Conservation (phyloP, 139 green algal genomes). For the Chlorella sorokiniana region DNA sequence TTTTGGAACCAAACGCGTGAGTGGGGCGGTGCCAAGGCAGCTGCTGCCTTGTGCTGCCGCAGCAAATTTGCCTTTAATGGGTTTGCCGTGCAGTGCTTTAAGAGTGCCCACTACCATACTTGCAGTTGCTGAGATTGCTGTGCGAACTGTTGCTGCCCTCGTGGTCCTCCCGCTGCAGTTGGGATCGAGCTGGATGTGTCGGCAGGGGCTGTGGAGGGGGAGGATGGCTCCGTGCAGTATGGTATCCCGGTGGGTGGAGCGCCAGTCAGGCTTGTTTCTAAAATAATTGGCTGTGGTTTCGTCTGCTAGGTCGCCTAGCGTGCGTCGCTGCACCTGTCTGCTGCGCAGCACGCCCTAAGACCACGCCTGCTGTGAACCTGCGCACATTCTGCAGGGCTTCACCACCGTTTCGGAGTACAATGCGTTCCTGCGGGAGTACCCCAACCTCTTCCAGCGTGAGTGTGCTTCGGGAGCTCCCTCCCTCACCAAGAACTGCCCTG, state of each 20-base stretch:
- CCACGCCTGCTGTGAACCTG: not conserved
- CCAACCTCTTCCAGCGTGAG: conserved; percentile 11
- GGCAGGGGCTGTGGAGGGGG: no score
- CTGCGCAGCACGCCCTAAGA: not conserved
- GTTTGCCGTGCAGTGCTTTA: no score
- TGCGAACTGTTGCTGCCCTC: not conserved
- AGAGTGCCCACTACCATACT: no score
- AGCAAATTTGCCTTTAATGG: not conserved
- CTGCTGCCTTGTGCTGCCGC: not conserved
- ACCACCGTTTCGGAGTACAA: conserved; percentile 1
- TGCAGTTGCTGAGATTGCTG: not conserved
- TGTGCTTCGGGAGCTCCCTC: not conserved
- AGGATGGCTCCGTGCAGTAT: no score
- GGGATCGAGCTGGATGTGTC: not conserved
- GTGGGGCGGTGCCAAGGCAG: not conserved
- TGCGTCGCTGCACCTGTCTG: no score
- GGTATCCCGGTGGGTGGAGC: no score
- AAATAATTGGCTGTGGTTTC: no score
- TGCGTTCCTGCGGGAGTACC: not conserved
- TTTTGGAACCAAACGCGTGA: not conserved
- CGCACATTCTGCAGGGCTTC: not conserved
- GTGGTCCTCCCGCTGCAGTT: not conserved
- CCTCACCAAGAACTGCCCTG: not conserved
- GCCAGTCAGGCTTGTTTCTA: no score
- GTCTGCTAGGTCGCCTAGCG: no score